phyloP scores from a whole-genome alignment of 768 basidiomycete species.

The Sistotremastrum niveocremeum region DNA sequence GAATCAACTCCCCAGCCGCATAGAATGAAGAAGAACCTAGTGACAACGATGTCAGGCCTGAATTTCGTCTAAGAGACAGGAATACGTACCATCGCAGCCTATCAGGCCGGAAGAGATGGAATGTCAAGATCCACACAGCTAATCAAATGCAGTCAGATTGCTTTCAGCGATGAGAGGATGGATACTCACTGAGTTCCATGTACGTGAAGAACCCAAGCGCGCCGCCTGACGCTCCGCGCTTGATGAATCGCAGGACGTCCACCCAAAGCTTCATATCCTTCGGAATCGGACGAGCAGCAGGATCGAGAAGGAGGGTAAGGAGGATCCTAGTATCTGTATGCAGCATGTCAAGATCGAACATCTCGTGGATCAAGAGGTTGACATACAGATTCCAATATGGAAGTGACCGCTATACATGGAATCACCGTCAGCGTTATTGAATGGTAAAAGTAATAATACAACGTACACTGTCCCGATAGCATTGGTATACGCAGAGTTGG shows the following conservation, averaged over 20 bases:
- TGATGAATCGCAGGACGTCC: slow-evolving; percentile 36
- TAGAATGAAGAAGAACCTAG: slow-evolving; percentile 36
- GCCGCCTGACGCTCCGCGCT: slow-evolving; percentile 32
- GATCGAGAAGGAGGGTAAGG: slow-evolving; percentile 33
- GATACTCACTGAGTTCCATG: slow-evolving; percentile 35
- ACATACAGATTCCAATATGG: slow-evolving; percentile 41
- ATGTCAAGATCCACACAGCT: slow-evolving; percentile 30
- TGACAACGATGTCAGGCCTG: too few species aligned
- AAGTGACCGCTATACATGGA: slow-evolving; percentile 23
- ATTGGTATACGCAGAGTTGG: slow-evolving; percentile 37
- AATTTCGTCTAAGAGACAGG: background rate
- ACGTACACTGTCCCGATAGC: slow-evolving; percentile 31
- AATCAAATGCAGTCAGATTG: background rate
- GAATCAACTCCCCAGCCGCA: slow-evolving; percentile 33
- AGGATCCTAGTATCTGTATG: slow-evolving; percentile 35
- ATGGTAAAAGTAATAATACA: background rate
- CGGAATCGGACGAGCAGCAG: slow-evolving; percentile 27
- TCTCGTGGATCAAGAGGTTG: background rate
- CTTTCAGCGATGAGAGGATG: background rate
- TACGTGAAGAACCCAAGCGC: slow-evolving; percentile 45
- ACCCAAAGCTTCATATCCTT: slow-evolving; percentile 48
- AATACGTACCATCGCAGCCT: slow-evolving; percentile 26
- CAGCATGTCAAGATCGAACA: background rate
- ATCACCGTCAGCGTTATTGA: background rate
- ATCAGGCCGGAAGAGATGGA: slow-evolving; percentile 34